A percentile compares a stretch with the other conserved stretches of the same genome.
Evolutionary conservation across 164 flowering plant species (phyloP).

Genomic region (Kalanchoe fedtschenkoi): DNA sequence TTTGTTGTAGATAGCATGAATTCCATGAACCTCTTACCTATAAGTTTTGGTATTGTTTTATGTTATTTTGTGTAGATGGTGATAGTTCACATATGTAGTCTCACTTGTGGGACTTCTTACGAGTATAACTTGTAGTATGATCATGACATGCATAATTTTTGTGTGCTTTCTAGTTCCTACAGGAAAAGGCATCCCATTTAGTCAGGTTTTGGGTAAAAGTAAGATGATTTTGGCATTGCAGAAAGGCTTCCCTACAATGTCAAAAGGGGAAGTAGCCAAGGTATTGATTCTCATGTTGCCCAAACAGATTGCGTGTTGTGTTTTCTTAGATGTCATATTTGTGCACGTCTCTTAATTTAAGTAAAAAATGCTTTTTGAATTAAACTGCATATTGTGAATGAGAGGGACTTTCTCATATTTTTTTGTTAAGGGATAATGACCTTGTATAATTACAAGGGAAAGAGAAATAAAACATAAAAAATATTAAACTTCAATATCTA

Average conservation of each 20-base stretch:
- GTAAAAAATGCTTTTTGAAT: too few relatives aligned
- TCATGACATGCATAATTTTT: not conserved
- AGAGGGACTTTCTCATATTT: too few relatives aligned
- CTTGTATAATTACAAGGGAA: too few relatives aligned
- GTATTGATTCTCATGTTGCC: slow-evolving; percentile 24
- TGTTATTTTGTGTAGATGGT: not conserved
- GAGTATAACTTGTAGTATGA: slow-evolving; percentile 3
- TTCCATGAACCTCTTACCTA: not conserved
- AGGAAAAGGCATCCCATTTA: slow-evolving; percentile 66
- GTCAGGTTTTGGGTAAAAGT: slow-evolving; percentile 84
- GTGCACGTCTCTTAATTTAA: too few relatives aligned
- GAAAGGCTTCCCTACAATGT: slow-evolving; percentile 91
- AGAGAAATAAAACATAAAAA: too few relatives aligned
- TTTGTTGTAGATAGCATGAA: not conserved
- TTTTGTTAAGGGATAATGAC: too few relatives aligned
- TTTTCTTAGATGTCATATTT: not conserved
- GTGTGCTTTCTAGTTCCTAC: slow-evolving; percentile 17
- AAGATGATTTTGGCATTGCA: slow-evolving; percentile 76
- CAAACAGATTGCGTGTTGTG: too few relatives aligned
- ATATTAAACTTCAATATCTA: too few relatives aligned
- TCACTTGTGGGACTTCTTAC: not conserved
- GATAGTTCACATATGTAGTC: not conserved
- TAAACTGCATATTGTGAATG: too few relatives aligned
- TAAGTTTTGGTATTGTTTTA: too few relatives aligned
- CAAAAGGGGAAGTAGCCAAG: slow-evolving; percentile 91